Percentiles rank a stretch among this genome's conserved stretches.
Evolutionary conservation across 352 stramenopile genomes (phyloP).

Genomic region (Phytophthora fragariae): DNA sequence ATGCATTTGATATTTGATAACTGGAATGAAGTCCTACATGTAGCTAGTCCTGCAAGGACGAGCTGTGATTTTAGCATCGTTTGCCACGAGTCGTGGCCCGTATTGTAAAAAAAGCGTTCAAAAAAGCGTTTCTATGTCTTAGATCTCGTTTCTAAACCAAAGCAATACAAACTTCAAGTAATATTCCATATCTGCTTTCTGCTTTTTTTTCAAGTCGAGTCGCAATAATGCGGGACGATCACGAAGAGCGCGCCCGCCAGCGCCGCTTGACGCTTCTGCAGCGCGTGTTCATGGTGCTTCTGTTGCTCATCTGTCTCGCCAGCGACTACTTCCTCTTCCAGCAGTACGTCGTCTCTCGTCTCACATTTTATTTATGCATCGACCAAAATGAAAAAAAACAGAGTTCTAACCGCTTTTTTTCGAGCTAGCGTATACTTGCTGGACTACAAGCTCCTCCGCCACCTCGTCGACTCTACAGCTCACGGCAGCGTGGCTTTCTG

Average conservation of each 20-base stretch:
- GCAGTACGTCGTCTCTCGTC: constrained; percentile 41
- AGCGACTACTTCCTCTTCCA: constrained; percentile 71
- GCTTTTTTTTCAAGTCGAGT: constrained; percentile 11
- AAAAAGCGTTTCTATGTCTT: not conserved
- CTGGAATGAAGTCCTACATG: not conserved
- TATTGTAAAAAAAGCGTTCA: not conserved
- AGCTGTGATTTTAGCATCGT: too few species aligned
- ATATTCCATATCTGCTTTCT: constrained; percentile 6
- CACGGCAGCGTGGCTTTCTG: constrained; percentile 66
- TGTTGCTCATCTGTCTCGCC: constrained; percentile 56
- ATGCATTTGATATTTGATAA: not conserved
- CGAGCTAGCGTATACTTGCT: constrained; percentile 36
- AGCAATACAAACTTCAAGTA: not conserved
- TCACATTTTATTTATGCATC: not conserved
- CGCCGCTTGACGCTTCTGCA: constrained; percentile 24
- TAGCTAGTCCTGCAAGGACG: too few species aligned
- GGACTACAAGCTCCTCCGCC: constrained; percentile 54
- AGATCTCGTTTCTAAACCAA: too few species aligned
- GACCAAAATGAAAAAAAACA: constrained; percentile 9
- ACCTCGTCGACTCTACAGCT: constrained; percentile 69
- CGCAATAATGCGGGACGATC: constrained; percentile 15
- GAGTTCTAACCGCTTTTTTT: not conserved
- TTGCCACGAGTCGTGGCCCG: too few species aligned
- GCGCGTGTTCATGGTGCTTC: constrained; percentile 51
- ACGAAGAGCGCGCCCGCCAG: constrained; percentile 10